Evolutionary conservation across 2,329 filamentous ascomycete genomes (phyloP), one percentile per base, ranked within the genome.

Genomic region (Cadophora malorum): DNA sequence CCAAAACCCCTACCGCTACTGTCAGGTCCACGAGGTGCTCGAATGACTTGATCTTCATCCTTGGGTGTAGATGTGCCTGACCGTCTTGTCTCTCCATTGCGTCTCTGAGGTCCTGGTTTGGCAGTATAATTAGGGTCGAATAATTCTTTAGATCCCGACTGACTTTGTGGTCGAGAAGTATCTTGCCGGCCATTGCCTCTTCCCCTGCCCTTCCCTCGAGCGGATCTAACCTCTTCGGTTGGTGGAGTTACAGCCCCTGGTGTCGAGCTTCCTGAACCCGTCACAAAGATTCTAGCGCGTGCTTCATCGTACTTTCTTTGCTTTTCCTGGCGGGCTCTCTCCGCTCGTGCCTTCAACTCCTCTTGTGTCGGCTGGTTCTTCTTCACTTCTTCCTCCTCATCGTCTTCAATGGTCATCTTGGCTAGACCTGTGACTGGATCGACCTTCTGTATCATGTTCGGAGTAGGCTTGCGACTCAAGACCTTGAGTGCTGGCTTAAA

Each of bases 231-330:
- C 9, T 83, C 81, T 65, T 83, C 84, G 5, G 80, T 81, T 25
- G 89, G 89, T 25, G 90, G 88, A 16, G 89, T 89, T 2, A 86
- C 82, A 56, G 82, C 86, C 10, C 88, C 87, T 0, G 89, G 88
- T 4, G 88, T 88, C 4, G 89, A 89, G 8, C 84, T 83, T 1
- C 88, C 86, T 0, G 89, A 86, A 8, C 82, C 81, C 41, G 74
- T 75, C 23, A 94, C 94, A 79, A 97, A 95, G 65, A 97, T 90
- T 78, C 94, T 91, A 74, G 95, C 93, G 35, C 95, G 86, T 6
- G 90, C 92, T 81, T 97, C 94, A 69, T 96, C 92, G 78, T 97
- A 97, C 69, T 91, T 91, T 66, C 89, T 89, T 81, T 97, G 92
- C 82, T 96, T 97, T 81, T 97, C 94, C 76, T 96, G 94, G 10